A percentile compares a stretch with the other conserved stretches of the same genome.
Evolutionary conservation across 306 rosid genomes (phyloP).

Genomic region (Corylus americana): DNA sequence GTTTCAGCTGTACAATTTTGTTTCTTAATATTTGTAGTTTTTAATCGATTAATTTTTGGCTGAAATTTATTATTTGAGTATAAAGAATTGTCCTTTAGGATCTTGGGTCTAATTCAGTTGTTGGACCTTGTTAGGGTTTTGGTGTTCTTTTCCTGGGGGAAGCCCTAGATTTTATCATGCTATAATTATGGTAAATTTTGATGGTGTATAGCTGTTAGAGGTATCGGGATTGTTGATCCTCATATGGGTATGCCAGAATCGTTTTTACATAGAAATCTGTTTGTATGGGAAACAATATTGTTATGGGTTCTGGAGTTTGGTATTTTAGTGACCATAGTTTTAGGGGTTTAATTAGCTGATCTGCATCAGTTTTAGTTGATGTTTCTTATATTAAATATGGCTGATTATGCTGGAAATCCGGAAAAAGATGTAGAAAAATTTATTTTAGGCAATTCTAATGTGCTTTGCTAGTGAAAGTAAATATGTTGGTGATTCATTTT

Average conservation of each 20-base stretch:
- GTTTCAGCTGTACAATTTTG: slow-evolving; percentile 6
- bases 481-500: background rate
- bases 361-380: background rate
- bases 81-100: background rate
- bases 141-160: background rate
- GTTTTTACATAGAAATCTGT: background rate
- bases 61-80: background rate
- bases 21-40: background rate
- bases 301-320: background rate
- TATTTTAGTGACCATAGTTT: background rate
- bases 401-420: slow-evolving; percentile 3
- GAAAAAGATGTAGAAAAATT: background rate
- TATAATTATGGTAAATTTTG: background rate
- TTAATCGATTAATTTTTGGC: background rate
- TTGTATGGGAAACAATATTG: background rate
- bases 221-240: background rate
- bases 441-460: background rate
- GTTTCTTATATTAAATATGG: too few relatives aligned
- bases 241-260: background rate
- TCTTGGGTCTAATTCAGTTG: background rate
- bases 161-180: slow-evolving; percentile 1
- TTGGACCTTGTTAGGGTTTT: slow-evolving; percentile 18
- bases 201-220: background rate
- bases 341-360: background rate
- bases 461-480: background rate